A percentile compares a stretch with the other conserved stretches of the same genome.
These are phyloP conservation scores for Rhizoclosmatium globosum DNA, from an alignment of 192 early-diverging fungal species.

Conservation along the genomic window DNA sequence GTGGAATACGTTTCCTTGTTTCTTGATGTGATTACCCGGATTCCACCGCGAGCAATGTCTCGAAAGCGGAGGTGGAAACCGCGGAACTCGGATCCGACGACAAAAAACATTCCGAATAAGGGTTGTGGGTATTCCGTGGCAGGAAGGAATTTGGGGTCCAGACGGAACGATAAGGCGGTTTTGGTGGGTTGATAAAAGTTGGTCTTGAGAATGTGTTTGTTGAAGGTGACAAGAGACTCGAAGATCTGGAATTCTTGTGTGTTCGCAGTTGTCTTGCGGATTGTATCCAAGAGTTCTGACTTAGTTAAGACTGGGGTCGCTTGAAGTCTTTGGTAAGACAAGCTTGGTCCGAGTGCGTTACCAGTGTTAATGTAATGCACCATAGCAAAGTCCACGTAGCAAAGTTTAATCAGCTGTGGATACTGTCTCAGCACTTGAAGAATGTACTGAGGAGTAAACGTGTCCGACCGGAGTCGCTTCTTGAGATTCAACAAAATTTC, in stretches of 20 bases:
- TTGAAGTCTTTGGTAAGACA: conserved; percentile 90
- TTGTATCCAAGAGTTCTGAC: conserved; percentile 87
- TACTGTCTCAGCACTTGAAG: conserved; percentile 94
- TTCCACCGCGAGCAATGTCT: conserved; percentile 98
- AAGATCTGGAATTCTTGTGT: conserved; percentile 91
- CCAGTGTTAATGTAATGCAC: conserved; percentile 84
- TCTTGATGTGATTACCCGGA: conserved; percentile 95
- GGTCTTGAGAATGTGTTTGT: conserved; percentile 97
- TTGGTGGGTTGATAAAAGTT: conserved; percentile 99
- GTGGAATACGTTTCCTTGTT: conserved; percentile 96
- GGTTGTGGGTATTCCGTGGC: conserved; percentile 90
- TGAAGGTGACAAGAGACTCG: conserved; percentile 94
- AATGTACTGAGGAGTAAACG: conserved; percentile 97
- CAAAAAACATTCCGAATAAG: conserved; percentile 94
- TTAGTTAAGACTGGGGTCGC: conserved; percentile 75
- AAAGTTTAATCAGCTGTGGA: conserved; percentile 88
- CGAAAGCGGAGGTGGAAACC: conserved; percentile 98
- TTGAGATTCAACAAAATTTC: conserved; percentile 96
- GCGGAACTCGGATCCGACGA: conserved; percentile 97
- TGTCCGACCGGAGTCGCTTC: conserved; percentile 95
- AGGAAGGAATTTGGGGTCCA: conserved; percentile 96
- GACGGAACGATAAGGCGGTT: conserved; percentile 97
- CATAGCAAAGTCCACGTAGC: conserved; percentile 94
- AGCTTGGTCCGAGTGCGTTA: conserved; percentile 65
- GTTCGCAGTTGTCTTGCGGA: conserved; percentile 86